Conservation (phyloP, 139 green algal species). For the Deuterostichococcus epilithicus region DNA sequence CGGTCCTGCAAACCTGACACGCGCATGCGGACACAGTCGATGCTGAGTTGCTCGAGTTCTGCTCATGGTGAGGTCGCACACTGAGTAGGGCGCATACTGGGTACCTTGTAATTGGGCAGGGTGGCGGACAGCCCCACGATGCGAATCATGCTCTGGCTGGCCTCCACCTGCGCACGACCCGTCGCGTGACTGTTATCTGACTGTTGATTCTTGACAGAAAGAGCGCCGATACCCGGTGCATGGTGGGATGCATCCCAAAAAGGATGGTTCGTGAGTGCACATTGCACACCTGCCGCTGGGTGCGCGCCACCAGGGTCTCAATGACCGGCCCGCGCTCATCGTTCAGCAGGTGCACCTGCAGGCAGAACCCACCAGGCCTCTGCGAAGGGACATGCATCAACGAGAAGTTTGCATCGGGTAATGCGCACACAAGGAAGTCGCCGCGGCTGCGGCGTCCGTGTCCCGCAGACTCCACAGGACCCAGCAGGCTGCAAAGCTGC, state of each 20-base stretch:
- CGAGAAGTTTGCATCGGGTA: no score
- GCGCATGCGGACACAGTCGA: no score
- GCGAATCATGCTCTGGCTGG: conserved; percentile 95
- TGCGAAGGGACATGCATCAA: no score
- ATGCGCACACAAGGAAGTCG: no score
- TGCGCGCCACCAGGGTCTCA: conserved; percentile 94
- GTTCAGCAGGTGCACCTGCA: conserved; percentile 90
- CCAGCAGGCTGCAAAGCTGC: no score
- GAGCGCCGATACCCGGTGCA: background rate
- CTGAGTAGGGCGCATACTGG: no score
- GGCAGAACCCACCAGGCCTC: background rate
- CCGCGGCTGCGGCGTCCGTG: background rate
- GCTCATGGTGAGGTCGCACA: no score
- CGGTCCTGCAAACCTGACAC: no score
- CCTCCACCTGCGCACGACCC: conserved; percentile 76
- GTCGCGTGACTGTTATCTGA: background rate
- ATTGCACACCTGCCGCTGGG: conserved; percentile 70
- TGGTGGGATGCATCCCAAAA: background rate
- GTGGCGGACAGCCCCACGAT: conserved; percentile 97
- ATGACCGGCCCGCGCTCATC: conserved; percentile 97
- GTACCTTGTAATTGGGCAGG: conserved; percentile 87
- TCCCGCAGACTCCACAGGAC: no score
- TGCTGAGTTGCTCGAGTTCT: no score
- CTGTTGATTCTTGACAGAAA: background rate
- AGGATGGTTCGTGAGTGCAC: background rate